Evolutionary conservation across 306 rosid genomes (phyloP).

Genomic region (Luffa aegyptiaca): DNA sequence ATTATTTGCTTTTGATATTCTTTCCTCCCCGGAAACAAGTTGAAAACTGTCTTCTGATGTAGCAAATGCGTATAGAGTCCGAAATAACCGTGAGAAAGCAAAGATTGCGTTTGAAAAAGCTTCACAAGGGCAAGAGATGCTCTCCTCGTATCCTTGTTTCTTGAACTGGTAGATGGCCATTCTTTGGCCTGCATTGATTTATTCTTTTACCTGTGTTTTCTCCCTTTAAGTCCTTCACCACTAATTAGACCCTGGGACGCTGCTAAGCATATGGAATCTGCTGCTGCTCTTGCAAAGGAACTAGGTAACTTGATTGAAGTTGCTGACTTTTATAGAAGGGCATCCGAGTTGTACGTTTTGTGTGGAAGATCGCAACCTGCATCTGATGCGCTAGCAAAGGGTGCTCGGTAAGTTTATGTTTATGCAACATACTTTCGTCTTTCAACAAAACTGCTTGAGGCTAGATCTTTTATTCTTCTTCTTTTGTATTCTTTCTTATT

Average conservation of each 20-base stretch:
- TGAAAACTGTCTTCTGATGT: conserved; percentile 14
- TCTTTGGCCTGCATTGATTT: not conserved
- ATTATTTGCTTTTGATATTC: not conserved
- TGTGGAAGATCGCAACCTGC: conserved; percentile 95
- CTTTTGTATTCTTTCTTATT: not conserved
- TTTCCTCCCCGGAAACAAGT: not conserved
- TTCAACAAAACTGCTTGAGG: not conserved
- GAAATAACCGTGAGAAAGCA: conserved; percentile 73
- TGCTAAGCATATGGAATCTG: conserved; percentile 96
- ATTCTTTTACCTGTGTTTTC: not conserved
- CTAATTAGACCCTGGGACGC: conserved; percentile 89
- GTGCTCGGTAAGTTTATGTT: conserved; percentile 56
- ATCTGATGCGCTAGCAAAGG: conserved; percentile 88
- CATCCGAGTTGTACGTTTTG: conserved; percentile 64
- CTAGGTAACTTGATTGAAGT: conserved; percentile 70
- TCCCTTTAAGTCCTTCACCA: not conserved
- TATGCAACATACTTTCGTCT: not conserved
- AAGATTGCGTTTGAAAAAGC: conserved; percentile 84
- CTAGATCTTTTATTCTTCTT: not conserved
- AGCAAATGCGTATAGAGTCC: conserved; percentile 72
- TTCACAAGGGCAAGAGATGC: conserved; percentile 92
- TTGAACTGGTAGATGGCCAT: not conserved
- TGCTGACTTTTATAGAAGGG: conserved; percentile 71
- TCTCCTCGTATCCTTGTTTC: conserved; percentile 85
- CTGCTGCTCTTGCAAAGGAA: conserved; percentile 83